phyloP scores from a whole-genome alignment of 2,329 filamentous ascomycete genomes.

The Fonsecaea pugnacius region DNA sequence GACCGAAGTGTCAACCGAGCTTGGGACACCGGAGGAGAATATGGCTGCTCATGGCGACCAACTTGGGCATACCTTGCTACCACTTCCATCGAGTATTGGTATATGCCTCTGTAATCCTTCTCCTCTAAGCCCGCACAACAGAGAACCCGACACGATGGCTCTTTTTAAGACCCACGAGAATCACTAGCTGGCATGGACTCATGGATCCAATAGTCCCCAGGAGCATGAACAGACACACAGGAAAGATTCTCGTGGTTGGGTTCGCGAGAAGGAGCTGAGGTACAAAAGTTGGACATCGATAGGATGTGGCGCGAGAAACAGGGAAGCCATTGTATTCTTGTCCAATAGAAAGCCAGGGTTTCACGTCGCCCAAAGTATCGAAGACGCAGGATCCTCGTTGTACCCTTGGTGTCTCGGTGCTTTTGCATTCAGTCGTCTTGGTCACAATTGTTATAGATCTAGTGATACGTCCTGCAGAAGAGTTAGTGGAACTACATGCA shows the following conservation, averaged over 20 bases:
- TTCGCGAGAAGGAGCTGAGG: not conserved
- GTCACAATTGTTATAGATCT: not conserved
- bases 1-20: not conserved
- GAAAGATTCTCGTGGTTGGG: not conserved
- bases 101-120: not conserved
- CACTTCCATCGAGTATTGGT: not conserved
- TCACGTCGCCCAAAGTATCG: too few relatives aligned
- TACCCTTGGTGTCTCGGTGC: not conserved
- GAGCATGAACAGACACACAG: not conserved
- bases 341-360: constrained; percentile 11
- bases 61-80: not conserved
- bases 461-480: not conserved
- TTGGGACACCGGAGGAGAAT: not conserved
- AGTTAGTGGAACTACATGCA: not conserved
- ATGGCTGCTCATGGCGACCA: not conserved
- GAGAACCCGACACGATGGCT: not conserved
- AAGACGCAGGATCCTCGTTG: too few relatives aligned
- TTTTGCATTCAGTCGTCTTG: not conserved
- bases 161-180: not conserved
- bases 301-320: constrained; percentile 14
- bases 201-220: not conserved
- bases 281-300: constrained; percentile 7
- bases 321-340: constrained; percentile 9
- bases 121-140: not conserved
- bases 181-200: not conserved